Conservation (phyloP, 495 filamentous ascomycete species). For the Bacidia gigantensis region DNA sequence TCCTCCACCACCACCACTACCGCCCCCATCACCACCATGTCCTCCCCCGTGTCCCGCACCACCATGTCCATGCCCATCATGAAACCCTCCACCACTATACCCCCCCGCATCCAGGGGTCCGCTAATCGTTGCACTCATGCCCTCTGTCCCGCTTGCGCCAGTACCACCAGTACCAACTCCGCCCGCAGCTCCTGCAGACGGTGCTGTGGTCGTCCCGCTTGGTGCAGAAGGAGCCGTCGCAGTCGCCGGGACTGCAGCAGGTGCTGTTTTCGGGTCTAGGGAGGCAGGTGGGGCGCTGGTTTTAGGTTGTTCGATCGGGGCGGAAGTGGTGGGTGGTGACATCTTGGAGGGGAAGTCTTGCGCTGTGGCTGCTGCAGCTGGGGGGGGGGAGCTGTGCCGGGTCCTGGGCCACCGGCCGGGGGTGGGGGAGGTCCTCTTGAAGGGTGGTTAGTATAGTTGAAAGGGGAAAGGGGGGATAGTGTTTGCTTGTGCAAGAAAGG, state of each 20-base stretch:
- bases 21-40: background rate
- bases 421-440: background rate
- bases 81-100: background rate
- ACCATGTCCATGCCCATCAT: background rate
- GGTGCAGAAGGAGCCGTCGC: background rate
- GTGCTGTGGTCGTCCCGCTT: background rate
- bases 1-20: background rate
- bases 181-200: background rate
- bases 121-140: background rate
- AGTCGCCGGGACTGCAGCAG: background rate
- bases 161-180: background rate
- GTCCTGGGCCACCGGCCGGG: background rate
- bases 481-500: too few species aligned
- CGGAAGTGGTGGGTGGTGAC: background rate
- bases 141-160: background rate
- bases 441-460: background rate
- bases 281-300: background rate
- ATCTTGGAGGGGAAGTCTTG: background rate
- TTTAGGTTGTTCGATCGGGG: background rate
- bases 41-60: background rate
- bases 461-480: too few species aligned
- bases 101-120: background rate
- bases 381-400: constrained; percentile 31
- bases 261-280: background rate
- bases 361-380: constrained; percentile 31